Evolutionary conservation across 1,284 basidiomycete species (phyloP).

Genomic region (Trichosporon sp.): DNA sequence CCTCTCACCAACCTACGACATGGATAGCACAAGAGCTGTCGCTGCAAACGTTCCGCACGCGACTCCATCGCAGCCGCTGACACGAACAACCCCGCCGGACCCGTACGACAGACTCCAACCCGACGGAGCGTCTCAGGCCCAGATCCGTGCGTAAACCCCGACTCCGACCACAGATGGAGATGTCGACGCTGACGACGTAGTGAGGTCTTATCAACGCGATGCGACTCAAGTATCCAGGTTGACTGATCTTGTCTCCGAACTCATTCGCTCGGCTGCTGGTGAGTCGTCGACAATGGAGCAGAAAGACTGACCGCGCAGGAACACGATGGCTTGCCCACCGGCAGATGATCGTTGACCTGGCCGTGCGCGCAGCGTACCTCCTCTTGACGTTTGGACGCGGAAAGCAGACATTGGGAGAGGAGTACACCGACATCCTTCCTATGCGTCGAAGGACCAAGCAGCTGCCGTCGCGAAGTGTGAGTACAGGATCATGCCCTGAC

Average conservation of each 20-base stretch:
- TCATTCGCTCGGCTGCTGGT: conserved; percentile 74
- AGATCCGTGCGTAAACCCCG: conserved; percentile 70
- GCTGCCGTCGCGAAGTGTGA: conserved; percentile 26
- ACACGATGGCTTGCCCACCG: conserved; percentile 76
- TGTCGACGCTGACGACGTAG: conserved; percentile 54
- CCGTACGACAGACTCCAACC: conserved; percentile 29
- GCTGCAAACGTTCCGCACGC: conserved; percentile 1
- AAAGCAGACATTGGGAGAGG: conserved; percentile 78
- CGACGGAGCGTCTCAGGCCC: conserved; percentile 58
- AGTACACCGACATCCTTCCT: conserved; percentile 83
- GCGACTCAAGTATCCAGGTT: conserved; percentile 68
- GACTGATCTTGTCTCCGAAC: conserved; percentile 68
- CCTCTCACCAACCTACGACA: neutral
- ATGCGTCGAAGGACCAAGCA: conserved; percentile 51
- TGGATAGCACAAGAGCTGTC: conserved; percentile 20
- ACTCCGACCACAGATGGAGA: conserved; percentile 64
- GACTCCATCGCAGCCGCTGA: neutral
- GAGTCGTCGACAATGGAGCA: conserved; percentile 26
- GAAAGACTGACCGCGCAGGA: conserved; percentile 53
- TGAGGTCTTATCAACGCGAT: conserved; percentile 80
- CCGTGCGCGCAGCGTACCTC: conserved; percentile 68
- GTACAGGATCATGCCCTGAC: neutral
- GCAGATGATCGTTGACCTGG: conserved; percentile 71
- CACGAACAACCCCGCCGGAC: conserved; percentile 9
- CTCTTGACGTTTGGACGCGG: conserved; percentile 74